Percentiles rank a stretch among this genome's conserved stretches.
These are phyloP conservation scores for Pseudozyma sp. DNA, from an alignment of 1,284 basidiomycete species.

Conservation along the genomic window DNA sequence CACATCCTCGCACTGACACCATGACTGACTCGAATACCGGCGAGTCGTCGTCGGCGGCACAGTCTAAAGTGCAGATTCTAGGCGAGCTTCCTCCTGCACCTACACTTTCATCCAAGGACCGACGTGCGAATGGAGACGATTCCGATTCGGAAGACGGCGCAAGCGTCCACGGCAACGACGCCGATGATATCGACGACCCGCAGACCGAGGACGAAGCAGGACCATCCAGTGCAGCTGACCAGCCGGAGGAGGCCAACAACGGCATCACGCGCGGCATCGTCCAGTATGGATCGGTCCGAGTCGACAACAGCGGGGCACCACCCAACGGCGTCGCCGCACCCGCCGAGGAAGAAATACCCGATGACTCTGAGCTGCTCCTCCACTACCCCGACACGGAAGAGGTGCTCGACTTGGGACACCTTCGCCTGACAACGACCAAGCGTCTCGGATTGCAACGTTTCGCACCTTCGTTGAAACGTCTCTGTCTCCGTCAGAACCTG, in stretches of 20 bases:
- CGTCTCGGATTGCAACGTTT: constrained; percentile 77
- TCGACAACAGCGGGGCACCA: constrained; percentile 24
- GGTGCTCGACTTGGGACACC: constrained; percentile 84
- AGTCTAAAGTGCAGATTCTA: constrained; percentile 34
- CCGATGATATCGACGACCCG: constrained; percentile 31
- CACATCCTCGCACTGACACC: too few species aligned
- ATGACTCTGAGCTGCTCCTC: constrained; percentile 53
- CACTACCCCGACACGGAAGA: constrained; percentile 55
- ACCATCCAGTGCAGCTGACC: constrained; percentile 19
- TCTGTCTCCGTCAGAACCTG: constrained; percentile 91
- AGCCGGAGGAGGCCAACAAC: constrained; percentile 26
- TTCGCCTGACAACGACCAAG: constrained; percentile 76
- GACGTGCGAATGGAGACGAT: constrained; percentile 15
- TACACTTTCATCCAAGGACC: constrained; percentile 21
- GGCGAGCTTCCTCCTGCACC: constrained; percentile 34
- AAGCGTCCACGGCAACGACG: background rate
- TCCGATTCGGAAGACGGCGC: constrained; percentile 51
- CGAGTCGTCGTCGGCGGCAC: background rate
- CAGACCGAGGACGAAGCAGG: constrained; percentile 52
- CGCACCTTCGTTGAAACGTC: constrained; percentile 76
- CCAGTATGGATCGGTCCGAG: constrained; percentile 41
- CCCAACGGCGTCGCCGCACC: constrained; percentile 8
- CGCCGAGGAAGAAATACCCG: constrained; percentile 37
- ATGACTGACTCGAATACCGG: constrained; percentile 16
- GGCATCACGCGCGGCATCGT: constrained; percentile 36